A percentile compares a stretch with the other conserved stretches of the same genome.
Evolutionary conservation across 2,329 filamentous ascomycete genomes (phyloP).

Genomic region (Parastagonospora nodorum): DNA sequence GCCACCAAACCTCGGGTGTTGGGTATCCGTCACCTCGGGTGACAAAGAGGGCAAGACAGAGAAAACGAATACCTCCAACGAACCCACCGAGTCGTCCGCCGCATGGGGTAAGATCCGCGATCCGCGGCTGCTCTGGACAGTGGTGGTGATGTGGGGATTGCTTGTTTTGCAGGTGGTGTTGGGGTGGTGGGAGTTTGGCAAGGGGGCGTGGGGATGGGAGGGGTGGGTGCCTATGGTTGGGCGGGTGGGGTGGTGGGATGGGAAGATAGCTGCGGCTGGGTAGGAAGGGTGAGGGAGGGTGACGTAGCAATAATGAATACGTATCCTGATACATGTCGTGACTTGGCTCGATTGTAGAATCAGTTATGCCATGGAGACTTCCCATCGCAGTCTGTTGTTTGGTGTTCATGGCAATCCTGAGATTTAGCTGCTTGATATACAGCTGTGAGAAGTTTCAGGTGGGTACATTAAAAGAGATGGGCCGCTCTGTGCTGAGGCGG

Average conservation of each 20-base stretch:
- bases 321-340: not conserved
- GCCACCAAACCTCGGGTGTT: too few relatives aligned
- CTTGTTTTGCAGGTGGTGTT: not conserved
- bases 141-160: not conserved
- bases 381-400: too few relatives aligned
- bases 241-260: not conserved
- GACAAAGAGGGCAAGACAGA: not conserved
- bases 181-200: slow-evolving; percentile 1
- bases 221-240: not conserved
- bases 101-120: not conserved
- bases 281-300: not conserved
- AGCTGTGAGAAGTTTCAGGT: too few relatives aligned
- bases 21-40: too few relatives aligned
- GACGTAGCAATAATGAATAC: not conserved
- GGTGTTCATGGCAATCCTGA: too few relatives aligned
- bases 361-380: too few relatives aligned
- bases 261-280: not conserved
- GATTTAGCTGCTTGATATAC: too few relatives aligned
- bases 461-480: too few relatives aligned
- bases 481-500: too few relatives aligned
- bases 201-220: not conserved
- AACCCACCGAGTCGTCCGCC: not conserved
- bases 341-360: too few relatives aligned
- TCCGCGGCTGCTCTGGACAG: not conserved
- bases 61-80: not conserved